Percentiles rank a stretch among this genome's conserved stretches.
Evolutionary conservation across 257 asterid species (phyloP).

Genomic region (Ehretia macrophylla): DNA sequence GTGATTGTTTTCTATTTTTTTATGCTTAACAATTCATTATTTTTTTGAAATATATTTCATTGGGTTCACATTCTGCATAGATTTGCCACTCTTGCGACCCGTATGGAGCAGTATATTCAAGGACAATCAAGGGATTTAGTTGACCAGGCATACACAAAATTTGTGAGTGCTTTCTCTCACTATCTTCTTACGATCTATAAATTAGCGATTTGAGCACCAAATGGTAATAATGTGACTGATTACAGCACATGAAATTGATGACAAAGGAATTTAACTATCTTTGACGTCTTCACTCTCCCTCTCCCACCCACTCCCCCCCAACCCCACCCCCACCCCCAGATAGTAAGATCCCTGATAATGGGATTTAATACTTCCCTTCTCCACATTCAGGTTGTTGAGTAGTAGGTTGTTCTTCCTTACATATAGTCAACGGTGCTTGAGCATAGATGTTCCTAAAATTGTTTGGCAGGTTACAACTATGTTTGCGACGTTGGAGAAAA

Average conservation of each 20-base stretch:
- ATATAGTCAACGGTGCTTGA: neutral
- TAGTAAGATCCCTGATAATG: too few species aligned
- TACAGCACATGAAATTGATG: too few species aligned
- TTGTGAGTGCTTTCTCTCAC: constrained; percentile 45
- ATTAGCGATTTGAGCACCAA: too few species aligned
- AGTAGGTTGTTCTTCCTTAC: too few species aligned
- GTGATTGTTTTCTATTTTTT: too few species aligned
- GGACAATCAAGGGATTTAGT: constrained; percentile 98
- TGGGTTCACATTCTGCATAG: constrained; percentile 33
- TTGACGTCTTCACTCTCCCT: too few species aligned
- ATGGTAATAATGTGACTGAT: too few species aligned
- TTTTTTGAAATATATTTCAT: neutral
- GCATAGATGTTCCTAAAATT: neutral
- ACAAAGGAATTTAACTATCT: too few species aligned
- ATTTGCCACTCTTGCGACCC: constrained; percentile 90
- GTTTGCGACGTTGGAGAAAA: constrained; percentile 93
- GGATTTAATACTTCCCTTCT: too few species aligned
- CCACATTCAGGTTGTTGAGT: too few species aligned
- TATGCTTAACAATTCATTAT: neutral
- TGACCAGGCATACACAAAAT: constrained; percentile 92
- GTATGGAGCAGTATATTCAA: constrained; percentile 99
- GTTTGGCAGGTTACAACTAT: constrained; percentile 71
- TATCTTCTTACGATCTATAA: neutral
- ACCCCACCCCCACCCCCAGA: too few species aligned
- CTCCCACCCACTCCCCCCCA: too few species aligned